Conservation (phyloP, 148 eudicot genomes). For the Limonium bicolor region DNA sequence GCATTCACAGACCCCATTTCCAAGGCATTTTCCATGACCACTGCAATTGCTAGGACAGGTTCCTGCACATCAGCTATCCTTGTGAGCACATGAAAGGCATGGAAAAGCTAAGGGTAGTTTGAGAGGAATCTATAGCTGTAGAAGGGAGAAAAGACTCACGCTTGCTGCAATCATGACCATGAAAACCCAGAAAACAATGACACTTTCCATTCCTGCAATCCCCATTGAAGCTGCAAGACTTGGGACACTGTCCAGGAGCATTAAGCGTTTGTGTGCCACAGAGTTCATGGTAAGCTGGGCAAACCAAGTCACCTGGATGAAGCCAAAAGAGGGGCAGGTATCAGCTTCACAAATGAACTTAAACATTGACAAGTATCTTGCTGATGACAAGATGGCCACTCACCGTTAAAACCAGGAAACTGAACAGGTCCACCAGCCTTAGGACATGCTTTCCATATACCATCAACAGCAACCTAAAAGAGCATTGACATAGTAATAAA, state of each 20-base stretch:
- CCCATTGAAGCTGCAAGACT: slow-evolving; percentile 77
- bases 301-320: slow-evolving; percentile 59
- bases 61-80: slow-evolving; percentile 27
- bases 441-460: slow-evolving; percentile 82
- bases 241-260: slow-evolving; percentile 56
- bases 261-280: slow-evolving; percentile 32
- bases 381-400: neutral
- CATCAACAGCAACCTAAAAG: slow-evolving; percentile 79
- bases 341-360: neutral
- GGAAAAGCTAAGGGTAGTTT: neutral
- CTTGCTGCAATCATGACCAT: slow-evolving; percentile 74
- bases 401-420: slow-evolving; percentile 87
- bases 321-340: neutral
- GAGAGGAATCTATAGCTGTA: neutral
- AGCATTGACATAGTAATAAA: no score
- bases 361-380: neutral
- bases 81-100: neutral
- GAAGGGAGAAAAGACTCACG: slow-evolving; percentile 29
- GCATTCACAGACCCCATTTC: slow-evolving; percentile 62
- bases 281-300: slow-evolving; percentile 89
- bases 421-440: slow-evolving; percentile 73
- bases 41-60: slow-evolving; percentile 68
- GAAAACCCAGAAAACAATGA: slow-evolving; percentile 70
- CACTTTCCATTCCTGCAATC: slow-evolving; percentile 82
- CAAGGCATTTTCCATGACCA: slow-evolving; percentile 69